Evolutionary conservation across 169 alveolate genomes (phyloP), one percentile per base, ranked within the genome.

Genomic region (Cryptosporidium andersoni): DNA sequence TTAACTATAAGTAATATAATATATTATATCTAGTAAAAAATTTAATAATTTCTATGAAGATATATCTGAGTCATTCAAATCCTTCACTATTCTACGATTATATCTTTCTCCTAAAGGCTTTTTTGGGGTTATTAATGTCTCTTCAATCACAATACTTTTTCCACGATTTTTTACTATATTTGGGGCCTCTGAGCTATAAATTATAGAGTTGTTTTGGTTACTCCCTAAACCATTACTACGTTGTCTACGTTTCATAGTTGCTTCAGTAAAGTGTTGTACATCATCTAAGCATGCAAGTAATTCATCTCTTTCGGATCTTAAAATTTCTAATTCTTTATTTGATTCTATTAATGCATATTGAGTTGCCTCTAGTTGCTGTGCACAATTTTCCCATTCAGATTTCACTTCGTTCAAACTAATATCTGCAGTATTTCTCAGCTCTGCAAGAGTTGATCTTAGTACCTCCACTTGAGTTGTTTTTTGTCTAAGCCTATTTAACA

Each of bases 211-310:
- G 0, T 25, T 25, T 25, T 25, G 25, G 25, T 25, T 25, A 25
- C 0, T 25, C 25, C 25, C 25, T 25, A 25, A 25, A 25, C 25
- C 25, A 25, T 25, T 25, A 25, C 0, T 25, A 58, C 67, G 55
- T 62, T 74, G 85, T 47, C 85, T 74, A 36, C 85, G 25, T 60
- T 74, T 74, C 85, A 74, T 74, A 2, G 85, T 74, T 3, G 85
- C 67, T 9, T 74, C 85, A 9, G 85, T 74, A 52, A 74, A 74
- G 25, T 74, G 85, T 43, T 74, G 85, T 42, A 74, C 85, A 43
- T 74, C 85, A 47, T 74, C 85, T 25, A 74, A 64, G 36, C 85
- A 74, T 2, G 85, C 85, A 11, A 74, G 43, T n/a, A 74, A 64
- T 52, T 74, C 85, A 43, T 74, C 85, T 74, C 85, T 56, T 45